These are phyloP conservation scores for Lolium multiflorum DNA, from an alignment of 176 grass and related monocot genomes.

Conservation along the genomic window DNA sequence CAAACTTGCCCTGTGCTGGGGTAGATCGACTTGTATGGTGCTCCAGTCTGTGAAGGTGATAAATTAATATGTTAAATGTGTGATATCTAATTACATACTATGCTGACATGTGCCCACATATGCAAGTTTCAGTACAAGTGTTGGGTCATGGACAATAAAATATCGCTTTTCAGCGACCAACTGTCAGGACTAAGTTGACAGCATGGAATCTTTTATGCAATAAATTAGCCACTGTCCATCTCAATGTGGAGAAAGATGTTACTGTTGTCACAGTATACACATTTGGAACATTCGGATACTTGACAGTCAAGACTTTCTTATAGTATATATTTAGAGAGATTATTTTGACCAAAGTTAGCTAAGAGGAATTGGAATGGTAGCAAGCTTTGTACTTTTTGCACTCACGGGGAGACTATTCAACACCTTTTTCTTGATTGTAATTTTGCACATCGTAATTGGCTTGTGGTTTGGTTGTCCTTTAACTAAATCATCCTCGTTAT, in stretches of 20 bases:
- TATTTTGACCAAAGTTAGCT: background rate
- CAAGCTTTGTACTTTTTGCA: background rate
- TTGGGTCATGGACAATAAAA: background rate
- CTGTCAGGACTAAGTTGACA: background rate
- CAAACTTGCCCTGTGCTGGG: background rate
- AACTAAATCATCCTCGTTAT: background rate
- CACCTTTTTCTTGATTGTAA: background rate
- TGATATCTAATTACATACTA: background rate
- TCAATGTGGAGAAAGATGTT: background rate
- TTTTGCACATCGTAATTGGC: background rate
- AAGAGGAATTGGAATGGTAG: background rate
- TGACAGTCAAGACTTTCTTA: background rate
- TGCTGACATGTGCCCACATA: background rate
- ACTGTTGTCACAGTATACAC: background rate
- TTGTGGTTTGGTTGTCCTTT: background rate
- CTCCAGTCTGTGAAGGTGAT: slow-evolving; percentile 3
- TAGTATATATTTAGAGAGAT: background rate
- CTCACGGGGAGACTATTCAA: background rate
- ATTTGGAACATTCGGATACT: background rate
- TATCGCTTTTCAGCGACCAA: background rate
- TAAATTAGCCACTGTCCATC: background rate
- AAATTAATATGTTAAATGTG: background rate
- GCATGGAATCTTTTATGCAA: background rate
- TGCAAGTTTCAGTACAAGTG: background rate
- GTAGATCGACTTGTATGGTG: background rate